These are phyloP conservation scores for Chaetomiaceae sp. DNA, from an alignment of 2,329 filamentous ascomycete species.

Conservation along the genomic window DNA sequence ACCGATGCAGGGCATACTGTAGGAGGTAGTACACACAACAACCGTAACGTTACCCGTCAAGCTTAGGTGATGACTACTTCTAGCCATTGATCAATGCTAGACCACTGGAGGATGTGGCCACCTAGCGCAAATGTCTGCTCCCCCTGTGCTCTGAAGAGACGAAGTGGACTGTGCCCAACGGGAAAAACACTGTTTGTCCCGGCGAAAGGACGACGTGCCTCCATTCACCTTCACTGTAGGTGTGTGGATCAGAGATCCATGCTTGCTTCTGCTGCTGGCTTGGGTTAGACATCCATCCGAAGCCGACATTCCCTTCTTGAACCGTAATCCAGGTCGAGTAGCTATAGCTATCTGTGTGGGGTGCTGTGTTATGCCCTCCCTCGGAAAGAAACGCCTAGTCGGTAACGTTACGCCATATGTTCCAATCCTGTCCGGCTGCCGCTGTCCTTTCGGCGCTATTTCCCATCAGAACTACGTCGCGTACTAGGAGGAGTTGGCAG, in stretches of 20 bases:
- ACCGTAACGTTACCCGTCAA: too few species aligned
- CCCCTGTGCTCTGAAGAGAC: too few species aligned
- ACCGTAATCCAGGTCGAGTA: conserved; percentile 34
- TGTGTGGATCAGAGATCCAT: background rate
- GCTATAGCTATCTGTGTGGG: conserved; percentile 34
- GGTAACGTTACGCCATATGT: conserved; percentile 32
- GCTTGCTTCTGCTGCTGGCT: background rate
- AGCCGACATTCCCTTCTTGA: conserved; percentile 5
- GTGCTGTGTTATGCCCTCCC: conserved; percentile 33
- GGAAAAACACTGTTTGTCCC: background rate
- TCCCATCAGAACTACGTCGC: conserved; percentile 36
- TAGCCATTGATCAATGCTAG: background rate
- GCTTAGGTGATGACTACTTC: background rate
- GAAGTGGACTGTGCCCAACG: background rate
- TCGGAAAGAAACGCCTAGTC: conserved; percentile 33
- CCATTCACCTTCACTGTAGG: background rate
- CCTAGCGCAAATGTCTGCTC: too few species aligned
- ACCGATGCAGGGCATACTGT: too few species aligned
- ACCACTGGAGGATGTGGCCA: background rate
- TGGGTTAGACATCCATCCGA: background rate
- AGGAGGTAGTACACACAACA: too few species aligned
- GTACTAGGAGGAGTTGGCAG: conserved; percentile 30
- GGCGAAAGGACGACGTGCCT: background rate
- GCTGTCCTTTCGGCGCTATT: conserved; percentile 27
- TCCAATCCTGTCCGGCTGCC: conserved; percentile 30